Evolutionary conservation across 164 flowering plant species (phyloP).

Genomic region (Kingdonia uniflora): DNA sequence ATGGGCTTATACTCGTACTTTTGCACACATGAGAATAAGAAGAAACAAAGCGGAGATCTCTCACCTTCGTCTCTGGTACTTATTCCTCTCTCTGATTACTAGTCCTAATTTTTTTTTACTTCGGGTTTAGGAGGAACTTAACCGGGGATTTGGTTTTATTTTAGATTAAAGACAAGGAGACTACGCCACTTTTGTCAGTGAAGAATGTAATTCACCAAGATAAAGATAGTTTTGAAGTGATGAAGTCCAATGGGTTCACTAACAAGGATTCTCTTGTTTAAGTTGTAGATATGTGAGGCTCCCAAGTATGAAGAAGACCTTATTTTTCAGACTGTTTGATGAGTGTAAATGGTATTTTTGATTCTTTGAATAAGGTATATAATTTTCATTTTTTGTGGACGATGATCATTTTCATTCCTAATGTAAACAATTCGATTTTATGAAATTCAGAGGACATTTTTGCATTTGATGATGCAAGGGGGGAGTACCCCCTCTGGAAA

Average conservation of each 20-base stretch:
- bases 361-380: conserved; percentile 29
- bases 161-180: conserved; percentile 53
- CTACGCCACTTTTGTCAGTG: conserved; percentile 33
- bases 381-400: too few species aligned
- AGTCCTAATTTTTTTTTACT: not conserved
- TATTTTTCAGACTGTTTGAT: conserved; percentile 13
- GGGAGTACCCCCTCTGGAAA: too few species aligned
- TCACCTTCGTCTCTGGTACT: conserved; percentile 47
- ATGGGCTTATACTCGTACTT: conserved; percentile 90
- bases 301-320: conserved; percentile 6
- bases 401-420: not conserved
- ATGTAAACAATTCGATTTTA: not conserved
- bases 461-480: not conserved
- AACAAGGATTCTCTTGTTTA: conserved; percentile 47
- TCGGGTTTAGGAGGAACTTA: not conserved
- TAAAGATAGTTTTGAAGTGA: conserved; percentile 36
- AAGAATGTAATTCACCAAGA: conserved; percentile 33
- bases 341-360: conserved; percentile 32
- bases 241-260: conserved; percentile 24
- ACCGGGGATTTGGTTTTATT: conserved; percentile 5
- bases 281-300: not conserved
- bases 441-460: not conserved
- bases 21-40: conserved; percentile 58
- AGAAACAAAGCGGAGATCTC: conserved; percentile 37
- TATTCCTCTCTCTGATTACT: not conserved